Evolutionary conservation across 2,329 filamentous ascomycete species (phyloP), one percentile per base, ranked within the genome.

Genomic region (Aspergillus vadensis): DNA sequence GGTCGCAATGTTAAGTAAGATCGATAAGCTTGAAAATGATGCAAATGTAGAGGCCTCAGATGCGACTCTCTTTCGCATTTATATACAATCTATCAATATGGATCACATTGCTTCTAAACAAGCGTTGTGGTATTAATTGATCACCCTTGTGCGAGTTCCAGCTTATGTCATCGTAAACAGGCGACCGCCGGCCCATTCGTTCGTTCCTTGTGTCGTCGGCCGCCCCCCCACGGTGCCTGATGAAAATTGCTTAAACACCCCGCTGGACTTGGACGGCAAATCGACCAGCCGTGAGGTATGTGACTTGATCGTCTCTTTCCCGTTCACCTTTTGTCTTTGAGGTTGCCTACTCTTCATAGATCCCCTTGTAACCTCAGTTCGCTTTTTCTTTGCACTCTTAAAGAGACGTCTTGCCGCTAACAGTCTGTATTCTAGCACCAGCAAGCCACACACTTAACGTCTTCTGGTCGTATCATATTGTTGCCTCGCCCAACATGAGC

Each of bases 401-500:
- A 32, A 32, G 12, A 32, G 30, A 32, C 9, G n/a, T 21, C 15
- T 15, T 39, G 15, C 17, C 32, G 30, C 56, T 61, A 54, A 67
- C 57, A 21, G 41, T 36, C 12, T 14, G 10, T 51, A 23, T 41
- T 25, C 55, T 62, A 65, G 64, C 65, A 60, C 63, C 60, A 59
- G 64, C 57, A 58, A 59, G 58, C 58, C 61, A 60, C 62, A 58
- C 43, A 63, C 57, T 61, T 63, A 56, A 65, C 61, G 67, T 64
- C 61, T 64, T 48, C 58, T 67, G 68, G 69, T 66, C 62, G 61
- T 62, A 61, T 58, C 60, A 58, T 58, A 66, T 64, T 62, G 68
- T 69, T 64, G 69, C 69, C 65, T 72, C 70, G 70, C 77, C 79
- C 86, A 93, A 82, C 73, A 96, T 96, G 92, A 93, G 90, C 83